phyloP scores from a whole-genome alignment of 371 early-diverging fungal genomes.

The Polyrhizophydium stewartii region DNA sequence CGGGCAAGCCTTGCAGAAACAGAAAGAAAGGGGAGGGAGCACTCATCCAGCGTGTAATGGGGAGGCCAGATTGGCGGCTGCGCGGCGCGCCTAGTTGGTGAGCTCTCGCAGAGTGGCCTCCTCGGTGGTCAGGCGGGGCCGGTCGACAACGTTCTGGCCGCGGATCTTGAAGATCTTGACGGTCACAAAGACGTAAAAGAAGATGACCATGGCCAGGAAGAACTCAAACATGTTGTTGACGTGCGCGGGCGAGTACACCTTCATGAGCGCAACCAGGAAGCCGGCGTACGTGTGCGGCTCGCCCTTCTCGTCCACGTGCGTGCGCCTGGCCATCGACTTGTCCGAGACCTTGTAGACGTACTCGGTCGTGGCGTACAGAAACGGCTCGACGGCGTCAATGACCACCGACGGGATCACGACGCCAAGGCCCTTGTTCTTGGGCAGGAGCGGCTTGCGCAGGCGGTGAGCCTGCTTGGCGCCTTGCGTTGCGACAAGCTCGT shows the following conservation, averaged over 20 bases:
- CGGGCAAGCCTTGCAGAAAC: not conserved
- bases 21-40: no score
- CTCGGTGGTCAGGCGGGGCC: constrained; percentile 33
- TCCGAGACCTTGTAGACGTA: constrained; percentile 6
- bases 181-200: constrained; percentile 28
- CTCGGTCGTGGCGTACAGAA: constrained; percentile 27
- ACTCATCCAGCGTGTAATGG: not conserved
- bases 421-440: constrained; percentile 21
- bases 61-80: not conserved
- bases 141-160: constrained; percentile 33
- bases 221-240: constrained; percentile 32
- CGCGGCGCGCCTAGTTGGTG: constrained; percentile 7
- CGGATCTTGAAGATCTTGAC: constrained; percentile 29
- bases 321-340: not conserved
- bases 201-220: constrained; percentile 27
- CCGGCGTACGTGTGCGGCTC: constrained; percentile 15
- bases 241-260: constrained; percentile 33
- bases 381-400: constrained; percentile 32
- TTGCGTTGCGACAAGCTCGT: constrained; percentile 19
- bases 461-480: constrained; percentile 20
- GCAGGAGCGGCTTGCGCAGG: constrained; percentile 24
- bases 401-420: constrained; percentile 30
- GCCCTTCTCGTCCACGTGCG: constrained; percentile 16
- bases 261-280: constrained; percentile 25
- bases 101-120: constrained; percentile 17